These are phyloP conservation scores for Niveomyces coronatus DNA, from an alignment of 2,329 filamentous ascomycete genomes.

Conservation along the genomic window DNA sequence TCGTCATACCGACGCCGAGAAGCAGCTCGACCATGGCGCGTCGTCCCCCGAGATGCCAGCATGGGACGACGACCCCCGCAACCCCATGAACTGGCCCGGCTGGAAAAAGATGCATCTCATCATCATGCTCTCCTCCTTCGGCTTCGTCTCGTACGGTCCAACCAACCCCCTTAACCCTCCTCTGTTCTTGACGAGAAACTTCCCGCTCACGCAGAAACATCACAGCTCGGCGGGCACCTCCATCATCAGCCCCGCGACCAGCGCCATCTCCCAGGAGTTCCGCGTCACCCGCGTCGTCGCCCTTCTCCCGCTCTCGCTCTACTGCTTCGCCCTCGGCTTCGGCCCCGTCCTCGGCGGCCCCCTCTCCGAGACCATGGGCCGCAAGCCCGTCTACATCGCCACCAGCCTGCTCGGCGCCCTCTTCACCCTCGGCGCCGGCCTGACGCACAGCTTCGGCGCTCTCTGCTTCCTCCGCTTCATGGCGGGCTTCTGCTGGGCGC, in stretches of 20 bases:
- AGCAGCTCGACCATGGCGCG: background rate
- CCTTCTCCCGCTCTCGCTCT: slow-evolving; percentile 49
- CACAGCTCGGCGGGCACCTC: slow-evolving; percentile 42
- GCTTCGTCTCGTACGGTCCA: slow-evolving; percentile 29
- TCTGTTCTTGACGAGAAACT: background rate
- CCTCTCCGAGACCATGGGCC: slow-evolving; percentile 46
- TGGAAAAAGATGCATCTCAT: slow-evolving; percentile 30
- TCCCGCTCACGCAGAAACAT: slow-evolving; percentile 3
- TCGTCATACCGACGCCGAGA: background rate
- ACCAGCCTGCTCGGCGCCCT: slow-evolving; percentile 37
- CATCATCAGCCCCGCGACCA: slow-evolving; percentile 38
- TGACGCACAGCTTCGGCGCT: slow-evolving; percentile 37
- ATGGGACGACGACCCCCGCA: slow-evolving; percentile 31
- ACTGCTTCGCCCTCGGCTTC: slow-evolving; percentile 48
- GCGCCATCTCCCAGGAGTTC: slow-evolving; percentile 41
- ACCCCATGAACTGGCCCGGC: slow-evolving; percentile 41
- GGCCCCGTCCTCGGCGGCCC: slow-evolving; percentile 51
- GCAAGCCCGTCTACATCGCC: slow-evolving; percentile 40
- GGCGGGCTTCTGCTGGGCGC: slow-evolving; percentile 40
- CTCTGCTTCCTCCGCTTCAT: slow-evolving; percentile 47
- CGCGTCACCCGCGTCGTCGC: slow-evolving; percentile 42
- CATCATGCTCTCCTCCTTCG: slow-evolving; percentile 26
- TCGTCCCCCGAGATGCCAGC: no score
- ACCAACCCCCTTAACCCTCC: slow-evolving; percentile 11
- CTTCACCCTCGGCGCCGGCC: slow-evolving; percentile 46